A percentile compares a stretch with the other conserved stretches of the same genome.
Conservation (phyloP, 345 rosid species). For the Bruguiera gymnorhiza region DNA sequence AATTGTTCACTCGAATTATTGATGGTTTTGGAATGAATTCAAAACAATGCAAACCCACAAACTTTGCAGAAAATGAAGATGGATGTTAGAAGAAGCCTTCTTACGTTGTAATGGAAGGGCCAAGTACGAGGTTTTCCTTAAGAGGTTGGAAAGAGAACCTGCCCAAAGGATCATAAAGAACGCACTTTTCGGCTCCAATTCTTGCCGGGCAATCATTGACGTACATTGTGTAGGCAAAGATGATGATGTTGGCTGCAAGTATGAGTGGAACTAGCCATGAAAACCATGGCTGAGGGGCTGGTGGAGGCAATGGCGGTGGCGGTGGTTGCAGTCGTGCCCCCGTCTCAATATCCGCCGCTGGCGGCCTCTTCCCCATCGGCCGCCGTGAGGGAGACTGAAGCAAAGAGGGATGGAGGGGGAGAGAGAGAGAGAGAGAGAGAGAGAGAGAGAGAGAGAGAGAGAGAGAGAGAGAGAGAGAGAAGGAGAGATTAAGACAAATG, state of each 20-base stretch:
- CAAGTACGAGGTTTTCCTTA: conserved; percentile 35
- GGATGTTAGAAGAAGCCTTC: conserved; percentile 4
- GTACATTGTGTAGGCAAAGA: conserved; percentile 60
- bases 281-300: conserved; percentile 47
- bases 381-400: conserved; percentile 13
- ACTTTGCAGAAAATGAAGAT: background rate
- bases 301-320: conserved; percentile 30
- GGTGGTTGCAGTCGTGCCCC: conserved; percentile 13
- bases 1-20: too few species aligned
- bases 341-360: conserved; percentile 26
- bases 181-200: conserved; percentile 34
- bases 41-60: background rate
- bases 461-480: conserved; percentile 11
- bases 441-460: background rate
- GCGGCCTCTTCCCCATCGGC: conserved; percentile 42
- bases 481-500: background rate
- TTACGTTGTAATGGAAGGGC: conserved; percentile 69
- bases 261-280: conserved; percentile 72
- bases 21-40: too few species aligned
- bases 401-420: background rate
- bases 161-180: conserved; percentile 27
- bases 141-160: conserved; percentile 28
- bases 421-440: background rate
- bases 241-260: conserved; percentile 36
- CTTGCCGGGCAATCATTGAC: conserved; percentile 59